These are phyloP conservation scores for Choanephora cucurbitarum DNA, from an alignment of 371 early-diverging fungal species.

Conservation along the genomic window DNA sequence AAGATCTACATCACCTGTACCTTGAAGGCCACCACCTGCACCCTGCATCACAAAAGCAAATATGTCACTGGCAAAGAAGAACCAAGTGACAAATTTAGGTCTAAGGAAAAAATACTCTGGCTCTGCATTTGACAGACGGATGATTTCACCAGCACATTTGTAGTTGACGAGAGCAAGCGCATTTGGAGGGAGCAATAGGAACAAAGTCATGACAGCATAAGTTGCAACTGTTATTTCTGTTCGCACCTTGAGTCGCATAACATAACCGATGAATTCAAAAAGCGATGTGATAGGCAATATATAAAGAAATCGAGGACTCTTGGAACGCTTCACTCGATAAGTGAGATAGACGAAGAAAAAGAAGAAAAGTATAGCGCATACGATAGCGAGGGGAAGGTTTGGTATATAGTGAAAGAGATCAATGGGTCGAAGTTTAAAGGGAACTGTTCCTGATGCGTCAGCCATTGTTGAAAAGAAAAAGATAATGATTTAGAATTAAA, in stretches of 20 bases:
- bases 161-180: slow-evolving; percentile 19
- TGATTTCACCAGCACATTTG: slow-evolving; percentile 17
- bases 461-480: too few relatives aligned
- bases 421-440: too few relatives aligned
- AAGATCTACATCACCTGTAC: not conserved
- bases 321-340: too few relatives aligned
- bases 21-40: slow-evolving; percentile 12
- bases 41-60: slow-evolving; percentile 16
- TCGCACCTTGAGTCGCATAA: slow-evolving; percentile 20
- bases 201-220: slow-evolving; percentile 4
- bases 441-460: too few relatives aligned
- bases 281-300: slow-evolving; percentile 27
- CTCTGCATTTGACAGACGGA: slow-evolving; percentile 11
- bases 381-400: too few relatives aligned
- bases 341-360: too few relatives aligned
- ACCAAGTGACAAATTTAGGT: slow-evolving; percentile 15
- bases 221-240: not conserved
- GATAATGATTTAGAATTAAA: too few relatives aligned
- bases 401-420: too few relatives aligned
- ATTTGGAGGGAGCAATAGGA: slow-evolving; percentile 14
- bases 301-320: slow-evolving; percentile 7
- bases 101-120: slow-evolving; percentile 4
- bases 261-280: slow-evolving; percentile 29
- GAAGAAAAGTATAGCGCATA: too few relatives aligned
- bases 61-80: slow-evolving; percentile 13